Evolutionary conservation across 169 alveolate genomes (phyloP).

Genomic region (Cryptosporidium tyzzeri): DNA sequence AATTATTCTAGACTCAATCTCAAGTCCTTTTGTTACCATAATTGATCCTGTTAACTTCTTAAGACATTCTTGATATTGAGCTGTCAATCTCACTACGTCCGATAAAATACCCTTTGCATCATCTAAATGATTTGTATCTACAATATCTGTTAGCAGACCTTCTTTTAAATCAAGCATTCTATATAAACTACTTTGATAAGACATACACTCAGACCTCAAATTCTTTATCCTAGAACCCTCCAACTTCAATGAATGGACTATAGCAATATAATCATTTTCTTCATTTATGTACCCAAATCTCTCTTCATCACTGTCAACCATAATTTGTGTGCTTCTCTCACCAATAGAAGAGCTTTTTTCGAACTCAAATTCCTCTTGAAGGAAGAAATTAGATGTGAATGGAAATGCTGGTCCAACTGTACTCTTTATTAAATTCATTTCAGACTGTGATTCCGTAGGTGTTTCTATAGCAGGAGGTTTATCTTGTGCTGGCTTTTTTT

Average conservation of each 20-base stretch:
- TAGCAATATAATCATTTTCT: not conserved
- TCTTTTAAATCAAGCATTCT: not conserved
- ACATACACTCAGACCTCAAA: constrained; percentile 7
- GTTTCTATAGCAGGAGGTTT: no score
- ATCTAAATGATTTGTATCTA: not conserved
- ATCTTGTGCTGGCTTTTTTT: no score
- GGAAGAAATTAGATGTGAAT: not conserved
- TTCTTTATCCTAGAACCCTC: not conserved
- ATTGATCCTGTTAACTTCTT: constrained; percentile 18
- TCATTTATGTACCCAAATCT: not conserved
- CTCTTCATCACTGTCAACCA: not conserved
- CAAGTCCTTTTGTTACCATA: constrained; percentile 3
- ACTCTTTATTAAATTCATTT: not conserved
- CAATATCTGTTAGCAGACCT: not conserved
- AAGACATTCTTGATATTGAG: constrained; percentile 25
- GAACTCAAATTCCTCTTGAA: not conserved
- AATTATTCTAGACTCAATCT: not conserved
- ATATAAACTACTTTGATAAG: not conserved
- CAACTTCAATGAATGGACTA: not conserved
- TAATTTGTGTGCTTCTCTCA: not conserved
- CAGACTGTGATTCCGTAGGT: not conserved
- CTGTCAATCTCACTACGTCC: not conserved
- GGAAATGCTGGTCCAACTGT: constrained; percentile 7
- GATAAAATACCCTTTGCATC: not conserved
- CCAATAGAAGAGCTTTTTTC: not conserved